Evolutionary conservation across 345 rosid species (phyloP).

Genomic region (Corchorus olitorius): DNA sequence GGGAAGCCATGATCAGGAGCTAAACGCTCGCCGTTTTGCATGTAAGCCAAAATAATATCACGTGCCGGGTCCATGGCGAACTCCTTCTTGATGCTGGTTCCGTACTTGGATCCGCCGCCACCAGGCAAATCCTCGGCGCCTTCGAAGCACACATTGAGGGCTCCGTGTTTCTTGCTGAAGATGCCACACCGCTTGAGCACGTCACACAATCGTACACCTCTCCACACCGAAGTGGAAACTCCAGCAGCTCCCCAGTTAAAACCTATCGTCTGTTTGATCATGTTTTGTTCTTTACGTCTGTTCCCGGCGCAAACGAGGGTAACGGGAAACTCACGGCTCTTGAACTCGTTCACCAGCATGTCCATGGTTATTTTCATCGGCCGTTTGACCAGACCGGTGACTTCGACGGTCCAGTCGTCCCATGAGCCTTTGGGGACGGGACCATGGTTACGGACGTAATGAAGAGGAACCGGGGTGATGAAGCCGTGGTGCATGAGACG

Average conservation of each 20-base stretch:
- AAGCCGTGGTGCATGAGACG: conserved; percentile 95
- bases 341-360: conserved; percentile 63
- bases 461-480: conserved; percentile 92
- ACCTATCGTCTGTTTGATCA: conserved; percentile 79
- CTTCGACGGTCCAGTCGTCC: conserved; percentile 77
- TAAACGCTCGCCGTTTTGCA: conserved; percentile 89
- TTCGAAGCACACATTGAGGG: conserved; percentile 86
- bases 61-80: conserved; percentile 81
- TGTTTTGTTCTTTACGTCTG: conserved; percentile 91
- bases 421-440: conserved; percentile 67
- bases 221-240: conserved; percentile 84
- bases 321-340: conserved; percentile 66
- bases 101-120: conserved; percentile 93
- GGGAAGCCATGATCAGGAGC: conserved; percentile 95
- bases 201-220: conserved; percentile 62
- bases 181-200: conserved; percentile 78
- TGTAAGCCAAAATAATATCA: conserved; percentile 82
- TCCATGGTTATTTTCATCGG: conserved; percentile 79
- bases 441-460: conserved; percentile 95
- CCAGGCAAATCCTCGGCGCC: conserved; percentile 95
- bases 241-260: conserved; percentile 96
- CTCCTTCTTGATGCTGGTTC: conserved; percentile 72
- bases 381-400: conserved; percentile 72
- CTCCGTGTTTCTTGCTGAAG: conserved; percentile 58
- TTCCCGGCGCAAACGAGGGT: conserved; percentile 94